These are phyloP conservation scores for Crithidia fasciculata DNA, from an alignment of 208 protist species.

Conservation along the genomic window DNA sequence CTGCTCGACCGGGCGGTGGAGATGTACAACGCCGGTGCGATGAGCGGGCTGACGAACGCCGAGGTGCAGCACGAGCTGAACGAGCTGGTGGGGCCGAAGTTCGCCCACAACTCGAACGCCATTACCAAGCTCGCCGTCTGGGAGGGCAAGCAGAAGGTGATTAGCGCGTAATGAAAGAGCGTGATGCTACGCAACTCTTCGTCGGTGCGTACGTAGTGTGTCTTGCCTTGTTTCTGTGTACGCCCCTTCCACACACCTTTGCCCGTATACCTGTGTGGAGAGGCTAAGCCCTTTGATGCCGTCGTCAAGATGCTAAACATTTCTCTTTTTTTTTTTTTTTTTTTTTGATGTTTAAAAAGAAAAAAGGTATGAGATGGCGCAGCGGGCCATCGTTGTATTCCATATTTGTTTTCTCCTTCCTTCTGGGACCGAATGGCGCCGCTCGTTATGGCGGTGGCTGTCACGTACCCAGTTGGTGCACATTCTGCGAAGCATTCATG, in stretches of 20 bases:
- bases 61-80: constrained; percentile 80
- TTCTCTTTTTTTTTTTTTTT: constrained; percentile 13
- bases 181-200: no score
- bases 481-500: no score
- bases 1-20: constrained; percentile 78
- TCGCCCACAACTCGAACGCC: constrained; percentile 81
- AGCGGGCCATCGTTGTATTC: no score
- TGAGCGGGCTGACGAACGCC: constrained; percentile 60
- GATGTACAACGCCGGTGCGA: constrained; percentile 69
- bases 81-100: constrained; percentile 62
- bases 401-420: no score
- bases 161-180: background rate
- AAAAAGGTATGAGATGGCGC: background rate
- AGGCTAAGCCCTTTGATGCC: constrained; percentile 1
- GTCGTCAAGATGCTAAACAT: constrained; percentile 1
- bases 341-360: background rate
- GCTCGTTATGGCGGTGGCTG: no score
- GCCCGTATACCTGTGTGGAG: no score
- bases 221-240: no score
- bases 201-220: no score
- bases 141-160: constrained; percentile 78
- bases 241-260: no score
- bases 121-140: constrained; percentile 85
- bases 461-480: no score
- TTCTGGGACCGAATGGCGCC: no score